Percentiles rank a stretch among this genome's conserved stretches.
Evolutionary conservation across 2,329 filamentous ascomycete species (phyloP).

Genomic region (Fusarium goolgardi): DNA sequence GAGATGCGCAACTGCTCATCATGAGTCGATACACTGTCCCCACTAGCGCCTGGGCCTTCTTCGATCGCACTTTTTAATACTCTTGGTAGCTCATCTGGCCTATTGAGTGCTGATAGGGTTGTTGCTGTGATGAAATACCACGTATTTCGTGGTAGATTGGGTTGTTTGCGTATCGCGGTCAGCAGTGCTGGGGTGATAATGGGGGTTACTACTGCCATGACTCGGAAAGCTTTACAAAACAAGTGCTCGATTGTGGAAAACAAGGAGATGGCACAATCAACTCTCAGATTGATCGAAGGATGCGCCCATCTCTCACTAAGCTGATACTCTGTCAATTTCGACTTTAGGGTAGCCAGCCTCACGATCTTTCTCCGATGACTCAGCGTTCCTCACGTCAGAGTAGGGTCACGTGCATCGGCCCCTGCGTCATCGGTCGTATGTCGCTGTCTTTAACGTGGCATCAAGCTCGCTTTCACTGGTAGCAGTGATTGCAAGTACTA

Average conservation of each 20-base stretch:
- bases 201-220: slow-evolving; percentile 30
- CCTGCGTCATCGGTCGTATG: slow-evolving; percentile 47
- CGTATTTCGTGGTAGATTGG: slow-evolving; percentile 42
- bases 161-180: slow-evolving; percentile 37
- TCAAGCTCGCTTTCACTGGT: slow-evolving; percentile 39
- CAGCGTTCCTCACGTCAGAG: slow-evolving; percentile 12
- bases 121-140: slow-evolving; percentile 47
- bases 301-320: slow-evolving; percentile 11
- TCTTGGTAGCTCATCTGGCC: slow-evolving; percentile 41
- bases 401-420: slow-evolving; percentile 41
- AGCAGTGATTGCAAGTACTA: slow-evolving; percentile 13
- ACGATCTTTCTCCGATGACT: neutral
- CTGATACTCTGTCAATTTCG: neutral
- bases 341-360: slow-evolving; percentile 38
- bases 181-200: slow-evolving; percentile 42
- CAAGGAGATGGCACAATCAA: neutral
- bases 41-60: slow-evolving; percentile 2
- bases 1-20: slow-evolving; percentile 39
- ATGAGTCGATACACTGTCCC: neutral
- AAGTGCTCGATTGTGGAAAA: neutral
- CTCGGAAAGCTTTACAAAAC: neutral
- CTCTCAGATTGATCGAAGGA: neutral
- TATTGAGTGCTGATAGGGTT: slow-evolving; percentile 42
- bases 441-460: slow-evolving; percentile 48
- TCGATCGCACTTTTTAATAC: slow-evolving; percentile 33